These are phyloP conservation scores for Venturia oleaginea DNA, from an alignment of 2,329 filamentous ascomycete species.

Conservation along the genomic window DNA sequence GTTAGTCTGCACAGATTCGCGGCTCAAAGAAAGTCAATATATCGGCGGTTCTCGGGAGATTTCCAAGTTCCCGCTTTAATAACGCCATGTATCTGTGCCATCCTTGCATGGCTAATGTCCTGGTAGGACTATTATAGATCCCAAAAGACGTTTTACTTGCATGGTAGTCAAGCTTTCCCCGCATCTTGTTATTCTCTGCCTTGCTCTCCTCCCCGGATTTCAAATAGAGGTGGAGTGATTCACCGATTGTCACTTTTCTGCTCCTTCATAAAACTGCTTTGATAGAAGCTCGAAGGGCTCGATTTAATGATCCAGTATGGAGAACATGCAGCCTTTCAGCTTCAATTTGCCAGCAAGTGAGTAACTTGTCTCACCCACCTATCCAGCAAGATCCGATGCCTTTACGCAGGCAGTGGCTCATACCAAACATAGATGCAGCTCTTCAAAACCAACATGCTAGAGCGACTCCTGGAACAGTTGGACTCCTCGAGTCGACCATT, in stretches of 20 bases:
- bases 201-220: not conserved
- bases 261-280: not conserved
- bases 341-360: slow-evolving; percentile 6
- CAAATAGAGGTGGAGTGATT: not conserved
- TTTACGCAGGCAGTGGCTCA: not conserved
- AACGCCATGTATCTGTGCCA: not conserved
- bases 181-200: slow-evolving; percentile 3
- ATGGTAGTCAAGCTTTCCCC: slow-evolving; percentile 1
- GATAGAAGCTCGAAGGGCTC: not conserved
- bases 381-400: not conserved
- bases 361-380: not conserved
- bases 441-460: slow-evolving; percentile 1
- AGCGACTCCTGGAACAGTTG: slow-evolving; percentile 25
- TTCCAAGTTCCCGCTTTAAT: not conserved
- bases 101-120: not conserved
- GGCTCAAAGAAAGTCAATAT: not conserved
- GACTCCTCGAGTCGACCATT: slow-evolving; percentile 45
- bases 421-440: not conserved
- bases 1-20: not conserved
- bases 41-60: not conserved
- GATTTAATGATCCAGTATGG: not conserved
- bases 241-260: not conserved
- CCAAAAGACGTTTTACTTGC: not conserved
- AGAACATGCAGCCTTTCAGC: not conserved
- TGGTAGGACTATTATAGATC: no score